These are phyloP conservation scores for Colletotrichum sp. DNA, from an alignment of 2,329 filamentous ascomycete genomes.

Conservation along the genomic window DNA sequence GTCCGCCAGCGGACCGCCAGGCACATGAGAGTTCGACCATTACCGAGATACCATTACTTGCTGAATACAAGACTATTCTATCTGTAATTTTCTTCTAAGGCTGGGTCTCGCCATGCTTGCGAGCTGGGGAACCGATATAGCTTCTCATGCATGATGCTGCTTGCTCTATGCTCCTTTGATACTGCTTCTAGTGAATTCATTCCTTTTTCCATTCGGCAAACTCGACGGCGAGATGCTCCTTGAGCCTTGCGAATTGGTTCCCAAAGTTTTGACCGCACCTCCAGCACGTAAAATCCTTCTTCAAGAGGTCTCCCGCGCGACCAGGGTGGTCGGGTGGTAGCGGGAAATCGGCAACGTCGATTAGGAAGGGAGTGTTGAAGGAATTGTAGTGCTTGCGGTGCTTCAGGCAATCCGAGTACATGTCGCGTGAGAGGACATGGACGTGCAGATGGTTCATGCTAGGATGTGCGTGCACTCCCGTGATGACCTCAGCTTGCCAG, in stretches of 20 bases:
- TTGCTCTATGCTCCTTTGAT: constrained; percentile 20
- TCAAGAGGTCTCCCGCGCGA: constrained; percentile 60
- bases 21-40: not conserved
- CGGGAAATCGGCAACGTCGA: constrained; percentile 81
- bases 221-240: constrained; percentile 77
- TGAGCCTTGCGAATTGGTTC: constrained; percentile 75
- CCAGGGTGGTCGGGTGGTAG: constrained; percentile 63
- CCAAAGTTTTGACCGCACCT: constrained; percentile 77
- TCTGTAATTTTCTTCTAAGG: not conserved
- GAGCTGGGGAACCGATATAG: not conserved
- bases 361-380: constrained; percentile 85
- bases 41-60: constrained; percentile 1
- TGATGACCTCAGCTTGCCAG: constrained; percentile 76
- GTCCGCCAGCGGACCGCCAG: not conserved
- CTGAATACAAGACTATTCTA: constrained; percentile 8
- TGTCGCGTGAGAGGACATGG: constrained; percentile 84
- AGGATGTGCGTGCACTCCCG: constrained; percentile 85
- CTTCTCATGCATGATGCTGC: not conserved
- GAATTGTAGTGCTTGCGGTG: constrained; percentile 91
- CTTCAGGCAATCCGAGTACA: constrained; percentile 73
- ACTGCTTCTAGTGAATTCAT: constrained; percentile 33
- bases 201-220: constrained; percentile 76
- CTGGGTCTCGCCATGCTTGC: not conserved
- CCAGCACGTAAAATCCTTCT: constrained; percentile 79
- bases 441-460: constrained; percentile 94